A percentile compares a stretch with the other conserved stretches of the same genome.
These are phyloP conservation scores for Limonium bicolor DNA, from an alignment of 148 eudicot genomes.

Conservation along the genomic window DNA sequence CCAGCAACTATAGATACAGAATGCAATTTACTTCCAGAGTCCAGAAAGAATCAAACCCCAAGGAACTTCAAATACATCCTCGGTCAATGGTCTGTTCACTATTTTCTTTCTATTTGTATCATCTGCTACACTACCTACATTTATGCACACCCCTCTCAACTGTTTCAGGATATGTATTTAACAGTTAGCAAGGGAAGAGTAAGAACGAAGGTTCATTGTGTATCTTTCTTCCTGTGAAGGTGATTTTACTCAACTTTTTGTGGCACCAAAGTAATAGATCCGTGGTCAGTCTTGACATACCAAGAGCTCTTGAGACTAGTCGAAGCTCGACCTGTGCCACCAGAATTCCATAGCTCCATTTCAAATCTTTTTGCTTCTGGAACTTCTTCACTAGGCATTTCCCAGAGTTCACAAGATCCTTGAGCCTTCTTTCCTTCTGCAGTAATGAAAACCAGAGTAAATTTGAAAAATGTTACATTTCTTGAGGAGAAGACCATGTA, in stretches of 20 bases:
- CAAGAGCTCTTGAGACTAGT: conserved; percentile 48
- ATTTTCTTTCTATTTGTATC: too few species aligned
- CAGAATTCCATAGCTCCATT: conserved; percentile 13
- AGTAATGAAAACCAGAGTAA: too few species aligned
- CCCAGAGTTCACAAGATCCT: conserved; percentile 45
- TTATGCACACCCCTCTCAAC: too few species aligned
- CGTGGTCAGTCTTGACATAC: conserved; percentile 34
- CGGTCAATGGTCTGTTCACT: too few species aligned
- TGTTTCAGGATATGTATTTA: too few species aligned
- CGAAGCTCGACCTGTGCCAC: conserved; percentile 54
- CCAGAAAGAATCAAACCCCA: too few species aligned
- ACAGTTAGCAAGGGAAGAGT: conserved; percentile 47
- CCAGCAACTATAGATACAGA: too few species aligned
- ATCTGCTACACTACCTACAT: too few species aligned
- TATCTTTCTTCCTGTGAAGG: conserved; percentile 29
- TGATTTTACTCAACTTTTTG: conserved; percentile 40
- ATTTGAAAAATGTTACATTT: too few species aligned
- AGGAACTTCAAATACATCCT: too few species aligned
- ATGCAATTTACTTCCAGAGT: too few species aligned
- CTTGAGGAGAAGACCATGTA: too few species aligned
- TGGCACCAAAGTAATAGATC: conserved; percentile 72
- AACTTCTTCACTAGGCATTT: conserved; percentile 73
- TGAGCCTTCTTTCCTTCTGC: conserved; percentile 76
- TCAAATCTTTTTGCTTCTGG: conserved; percentile 33
- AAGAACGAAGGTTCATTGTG: conserved; percentile 46